Conservation (phyloP, 495 filamentous ascomycete genomes). For the Penicillium subrubescens region DNA sequence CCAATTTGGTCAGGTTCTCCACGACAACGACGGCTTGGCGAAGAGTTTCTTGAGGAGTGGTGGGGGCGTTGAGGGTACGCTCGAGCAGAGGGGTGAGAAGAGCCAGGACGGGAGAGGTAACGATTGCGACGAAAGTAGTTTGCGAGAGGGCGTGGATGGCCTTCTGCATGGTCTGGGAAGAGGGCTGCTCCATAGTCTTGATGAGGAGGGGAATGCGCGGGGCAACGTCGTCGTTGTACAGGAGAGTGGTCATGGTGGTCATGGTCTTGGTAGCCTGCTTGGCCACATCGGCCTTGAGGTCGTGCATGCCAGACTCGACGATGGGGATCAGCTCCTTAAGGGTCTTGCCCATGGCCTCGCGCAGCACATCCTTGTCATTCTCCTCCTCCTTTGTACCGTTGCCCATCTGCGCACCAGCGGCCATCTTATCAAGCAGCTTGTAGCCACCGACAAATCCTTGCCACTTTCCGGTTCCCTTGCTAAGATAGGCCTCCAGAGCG, state of each 20-base stretch:
- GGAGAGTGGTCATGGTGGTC: slow-evolving; percentile 83
- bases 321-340: slow-evolving; percentile 89
- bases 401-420: slow-evolving; percentile 86
- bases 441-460: slow-evolving; percentile 89
- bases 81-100: slow-evolving; percentile 94
- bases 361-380: slow-evolving; percentile 79
- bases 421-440: slow-evolving; percentile 83
- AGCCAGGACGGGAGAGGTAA: slow-evolving; percentile 97
- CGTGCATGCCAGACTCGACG: slow-evolving; percentile 93
- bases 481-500: slow-evolving; percentile 69
- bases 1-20: slow-evolving; percentile 97
- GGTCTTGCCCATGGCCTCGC: slow-evolving; percentile 89
- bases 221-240: slow-evolving; percentile 96
- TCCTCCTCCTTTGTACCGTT: slow-evolving; percentile 78
- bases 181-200: slow-evolving; percentile 93
- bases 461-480: slow-evolving; percentile 86
- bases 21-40: slow-evolving; percentile 97
- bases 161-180: slow-evolving; percentile 83
- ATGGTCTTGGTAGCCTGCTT: slow-evolving; percentile 91
- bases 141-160: slow-evolving; percentile 96
- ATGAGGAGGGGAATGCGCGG: slow-evolving; percentile 92
- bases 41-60: slow-evolving; percentile 90
- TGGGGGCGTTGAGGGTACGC: slow-evolving; percentile 84
- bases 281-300: slow-evolving; percentile 86
- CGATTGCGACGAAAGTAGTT: slow-evolving; percentile 97